Base-by-base conservation (phyloP, 1,139 yeast genomes). In the Entelexis paramagnoliae region DNA sequence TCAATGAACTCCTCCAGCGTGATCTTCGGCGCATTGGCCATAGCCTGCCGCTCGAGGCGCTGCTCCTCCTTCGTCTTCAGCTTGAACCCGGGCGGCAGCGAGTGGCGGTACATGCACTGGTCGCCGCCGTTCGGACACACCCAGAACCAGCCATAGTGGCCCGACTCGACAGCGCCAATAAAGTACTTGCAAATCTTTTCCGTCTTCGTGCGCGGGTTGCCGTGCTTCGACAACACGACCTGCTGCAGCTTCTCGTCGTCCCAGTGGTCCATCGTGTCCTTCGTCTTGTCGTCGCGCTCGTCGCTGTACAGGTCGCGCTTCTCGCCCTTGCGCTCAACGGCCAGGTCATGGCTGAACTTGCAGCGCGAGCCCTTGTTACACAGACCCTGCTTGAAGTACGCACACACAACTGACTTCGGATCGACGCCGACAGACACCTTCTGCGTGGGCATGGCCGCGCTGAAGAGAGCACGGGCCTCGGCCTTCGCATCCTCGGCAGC, bases 61-160 rank as follows among this genome's bases (percentile, higher is more conserved):
- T 85, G 83, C 68, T 93, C 96, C 67, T 91, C 98, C 70, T 88
- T 89, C 46, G 98, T 91, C 75, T 91, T 93, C 70, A 93, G 78
- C 51, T 87, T 94, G 68, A 88, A 93, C 1, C 98, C 99, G 45
- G 93, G 88, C 42, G 99, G 99, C 62, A 93, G 75, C n/a, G 97
- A 83, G 69, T 93, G 99, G 68, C 78, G 81, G 72, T 93, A 93
- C 73, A 83, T 91, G 78, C 99, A 93, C 53, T 79, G 83, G 60
- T 83, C 81, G 58, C 96, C 96, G 40, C 91, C 91, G 62, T 86
- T 86, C 35, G 98, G 99, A 72, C 99, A 91, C 32, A 78, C 77
- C 99, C 98, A 91, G 70, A 91, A 89, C 98, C 98, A 91, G 62
- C 99, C 98, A 66, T 93, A 91, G 67, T 91, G 89, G 53, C 94